Base-by-base conservation (phyloP, 768 basidiomycete genomes). In the Auriscalpium vulgare region DNA sequence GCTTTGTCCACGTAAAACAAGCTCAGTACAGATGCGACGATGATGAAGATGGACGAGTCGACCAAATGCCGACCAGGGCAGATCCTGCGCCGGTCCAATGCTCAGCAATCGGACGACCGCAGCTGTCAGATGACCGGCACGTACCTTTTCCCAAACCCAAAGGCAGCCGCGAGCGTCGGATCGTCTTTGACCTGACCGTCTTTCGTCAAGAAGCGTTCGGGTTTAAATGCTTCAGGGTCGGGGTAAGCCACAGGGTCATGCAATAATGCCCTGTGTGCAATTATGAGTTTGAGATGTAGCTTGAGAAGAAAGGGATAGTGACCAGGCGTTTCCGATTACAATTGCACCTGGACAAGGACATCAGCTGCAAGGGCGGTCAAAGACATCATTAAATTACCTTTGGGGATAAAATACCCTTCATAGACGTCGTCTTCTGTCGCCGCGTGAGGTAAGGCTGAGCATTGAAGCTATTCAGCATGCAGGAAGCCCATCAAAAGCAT, bases 361-460 rank as follows among this genome's bases (percentile, higher is more conserved):
- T 43, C 5, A 14, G 17, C 13, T 43, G 3, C 3, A 43, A 13
- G 13, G 40, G 40, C 5, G 17, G 40, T 14, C 40, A 2, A 13
- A 3, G 40, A 4, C 2, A 43, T 13, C 3, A 43, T 43, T 14
- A 6, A 43, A 2, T 8, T 77, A 11, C 85, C 85, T 64, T 83
- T 80, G 36, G 84, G 83, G 51, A 87, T 79, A 54, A 75, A 72
- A 72, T 75, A 75, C 10, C 77, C 80, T 47, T 76, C 68, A 64
- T 86, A 87, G 40, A 82, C 67, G 62, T 88, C 84, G 59, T 87
- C 81, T 65, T 85, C 78, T 72, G 76, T 83, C 62, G 84, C 60
- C 47, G 83, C 74, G 56, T 87, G 85, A 0, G 85, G 85, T 43
- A 87, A 74, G 54, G 75, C 85, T 85, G 43, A 44, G 14, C 55